These are phyloP conservation scores for Phytophthora citricola DNA, from an alignment of 352 stramenopile genomes.

Conservation along the genomic window DNA sequence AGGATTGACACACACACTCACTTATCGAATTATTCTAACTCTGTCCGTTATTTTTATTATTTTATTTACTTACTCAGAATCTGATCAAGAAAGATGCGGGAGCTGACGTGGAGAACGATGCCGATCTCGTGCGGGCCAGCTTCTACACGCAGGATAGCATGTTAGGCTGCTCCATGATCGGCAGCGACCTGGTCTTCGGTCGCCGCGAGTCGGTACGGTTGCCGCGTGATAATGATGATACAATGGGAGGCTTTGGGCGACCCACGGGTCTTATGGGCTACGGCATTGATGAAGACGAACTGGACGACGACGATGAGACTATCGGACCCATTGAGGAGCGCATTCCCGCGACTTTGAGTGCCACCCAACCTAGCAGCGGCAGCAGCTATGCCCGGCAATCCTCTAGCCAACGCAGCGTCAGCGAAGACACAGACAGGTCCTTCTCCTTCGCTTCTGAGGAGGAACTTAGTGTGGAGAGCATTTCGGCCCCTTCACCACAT, in stretches of 20 bases:
- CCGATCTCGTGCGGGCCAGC: conserved; percentile 48
- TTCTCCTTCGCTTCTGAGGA: conserved; percentile 69
- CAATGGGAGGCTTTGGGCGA: conserved; percentile 35
- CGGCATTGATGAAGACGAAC: conserved; percentile 44
- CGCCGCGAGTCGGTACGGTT: conserved; percentile 35
- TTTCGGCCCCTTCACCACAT: conserved; percentile 33
- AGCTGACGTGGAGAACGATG: conserved; percentile 35
- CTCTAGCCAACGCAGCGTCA: conserved; percentile 48
- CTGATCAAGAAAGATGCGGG: conserved; percentile 52
- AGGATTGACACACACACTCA: background rate
- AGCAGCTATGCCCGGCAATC: conserved; percentile 42
- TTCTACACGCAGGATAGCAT: conserved; percentile 52
- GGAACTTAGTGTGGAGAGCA: conserved; percentile 45
- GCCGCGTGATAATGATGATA: conserved; percentile 3
- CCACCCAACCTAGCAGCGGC: conserved; percentile 19
- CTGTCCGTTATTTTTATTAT: conserved; percentile 21
- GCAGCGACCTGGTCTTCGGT: conserved; percentile 58
- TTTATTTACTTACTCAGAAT: conserved; percentile 31
- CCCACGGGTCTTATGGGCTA: conserved; percentile 42
- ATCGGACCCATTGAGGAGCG: conserved; percentile 36
- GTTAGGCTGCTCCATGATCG: conserved; percentile 43
- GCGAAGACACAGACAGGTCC: conserved; percentile 74
- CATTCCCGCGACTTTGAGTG: conserved; percentile 25
- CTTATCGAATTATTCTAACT: conserved; percentile 4
- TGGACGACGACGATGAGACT: conserved; percentile 40